Conservation (phyloP, 306 rosid genomes). For the Cicer judaicum region DNA sequence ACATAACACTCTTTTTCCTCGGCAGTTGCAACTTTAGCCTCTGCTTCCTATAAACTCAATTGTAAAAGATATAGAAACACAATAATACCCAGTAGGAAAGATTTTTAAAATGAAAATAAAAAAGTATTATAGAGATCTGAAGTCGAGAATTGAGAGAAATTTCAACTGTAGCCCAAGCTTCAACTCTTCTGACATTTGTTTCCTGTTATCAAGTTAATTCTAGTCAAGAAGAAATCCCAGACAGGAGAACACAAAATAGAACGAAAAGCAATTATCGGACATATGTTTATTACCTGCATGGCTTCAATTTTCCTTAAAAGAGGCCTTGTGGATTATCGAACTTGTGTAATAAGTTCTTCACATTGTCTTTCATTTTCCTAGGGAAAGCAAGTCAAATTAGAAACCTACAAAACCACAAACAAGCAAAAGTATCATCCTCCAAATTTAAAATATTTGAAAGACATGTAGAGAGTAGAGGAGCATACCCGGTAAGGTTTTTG, state of each 20-base stretch:
- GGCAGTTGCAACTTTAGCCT: too few relatives aligned
- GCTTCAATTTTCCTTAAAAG: conserved; percentile 62
- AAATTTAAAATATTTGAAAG: conserved; percentile 17
- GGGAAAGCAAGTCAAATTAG: conserved; percentile 40
- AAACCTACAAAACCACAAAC: conserved; percentile 31
- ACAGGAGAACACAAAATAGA: conserved; percentile 39
- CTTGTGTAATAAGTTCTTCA: conserved; percentile 64
- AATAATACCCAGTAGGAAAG: conserved; percentile 14
- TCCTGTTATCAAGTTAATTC: too few relatives aligned
- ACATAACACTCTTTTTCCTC: too few relatives aligned
- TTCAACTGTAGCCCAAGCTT: too few relatives aligned
- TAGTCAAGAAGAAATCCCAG: background rate
- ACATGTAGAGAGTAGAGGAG: conserved; percentile 40
- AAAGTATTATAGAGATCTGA: conserved; percentile 62
- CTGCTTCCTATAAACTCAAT: too few relatives aligned
- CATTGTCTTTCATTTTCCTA: too few relatives aligned
- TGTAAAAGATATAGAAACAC: conserved; percentile 41
- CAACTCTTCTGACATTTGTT: too few relatives aligned
- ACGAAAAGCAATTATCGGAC: conserved; percentile 15
- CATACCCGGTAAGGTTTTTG: conserved; percentile 89
- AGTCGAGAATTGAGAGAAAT: background rate
- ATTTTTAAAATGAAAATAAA: conserved; percentile 29
- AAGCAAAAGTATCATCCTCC: conserved; percentile 23
- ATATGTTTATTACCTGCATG: conserved; percentile 72
- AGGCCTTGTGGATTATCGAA: conserved; percentile 76